Evolutionary conservation across 1,284 basidiomycete genomes (phyloP).

Genomic region (Tranzscheliella williamsii): DNA sequence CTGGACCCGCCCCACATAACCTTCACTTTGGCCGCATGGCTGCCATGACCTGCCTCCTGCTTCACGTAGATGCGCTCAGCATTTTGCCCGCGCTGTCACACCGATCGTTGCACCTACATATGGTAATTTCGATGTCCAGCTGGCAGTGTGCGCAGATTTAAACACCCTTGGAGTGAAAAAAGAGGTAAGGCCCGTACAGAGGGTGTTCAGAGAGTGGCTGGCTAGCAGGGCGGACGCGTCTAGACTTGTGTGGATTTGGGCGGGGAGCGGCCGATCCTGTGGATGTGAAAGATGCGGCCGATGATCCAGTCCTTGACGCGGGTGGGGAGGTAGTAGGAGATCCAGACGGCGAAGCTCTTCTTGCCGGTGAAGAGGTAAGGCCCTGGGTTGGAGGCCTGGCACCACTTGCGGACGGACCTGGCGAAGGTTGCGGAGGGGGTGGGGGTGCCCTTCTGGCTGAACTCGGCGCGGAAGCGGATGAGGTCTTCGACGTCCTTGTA

Average conservation of each 20-base stretch:
- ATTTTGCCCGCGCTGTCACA: too few relatives aligned
- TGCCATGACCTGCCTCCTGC: too few relatives aligned
- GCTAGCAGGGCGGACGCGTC: too few relatives aligned
- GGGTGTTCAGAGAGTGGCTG: too few relatives aligned
- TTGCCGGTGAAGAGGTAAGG: slow-evolving; percentile 46
- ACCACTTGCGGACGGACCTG: slow-evolving; percentile 16
- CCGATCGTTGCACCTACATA: too few relatives aligned
- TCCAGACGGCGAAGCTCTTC: slow-evolving; percentile 25
- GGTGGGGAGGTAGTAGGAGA: slow-evolving; percentile 40
- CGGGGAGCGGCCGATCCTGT: slow-evolving; percentile 29
- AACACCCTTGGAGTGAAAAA: too few relatives aligned
- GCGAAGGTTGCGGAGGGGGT: slow-evolving; percentile 45
- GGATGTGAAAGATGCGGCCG: slow-evolving; percentile 28
- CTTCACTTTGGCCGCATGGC: too few relatives aligned
- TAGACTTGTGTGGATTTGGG: too few relatives aligned
- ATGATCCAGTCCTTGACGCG: slow-evolving; percentile 37
- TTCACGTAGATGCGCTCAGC: neutral
- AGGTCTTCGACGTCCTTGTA: slow-evolving; percentile 46
- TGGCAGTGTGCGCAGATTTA: too few relatives aligned
- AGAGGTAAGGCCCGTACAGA: too few relatives aligned
- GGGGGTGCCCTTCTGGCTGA: slow-evolving; percentile 39
- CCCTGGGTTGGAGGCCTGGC: slow-evolving; percentile 9
- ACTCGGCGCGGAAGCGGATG: slow-evolving; percentile 42
- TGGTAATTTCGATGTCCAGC: too few relatives aligned
- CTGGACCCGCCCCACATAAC: neutral